Conservation (phyloP, 2,329 filamentous ascomycete species). For the Calycina marina region DNA sequence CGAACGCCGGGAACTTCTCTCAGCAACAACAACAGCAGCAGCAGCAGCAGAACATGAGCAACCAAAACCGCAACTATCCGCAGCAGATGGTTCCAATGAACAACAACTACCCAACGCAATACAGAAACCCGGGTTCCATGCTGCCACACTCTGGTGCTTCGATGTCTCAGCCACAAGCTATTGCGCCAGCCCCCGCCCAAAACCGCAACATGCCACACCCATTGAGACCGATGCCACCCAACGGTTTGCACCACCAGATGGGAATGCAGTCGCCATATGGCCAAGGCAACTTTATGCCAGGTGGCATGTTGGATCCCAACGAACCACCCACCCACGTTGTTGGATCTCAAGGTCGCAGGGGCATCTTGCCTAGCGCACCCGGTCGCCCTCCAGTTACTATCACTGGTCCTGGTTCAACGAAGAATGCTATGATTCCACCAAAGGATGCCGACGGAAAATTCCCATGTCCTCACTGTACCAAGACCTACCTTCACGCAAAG, state of each 20-base stretch:
- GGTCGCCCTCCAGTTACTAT: conserved; percentile 67
- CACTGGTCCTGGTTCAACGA: conserved; percentile 51
- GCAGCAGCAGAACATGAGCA: conserved; percentile 17
- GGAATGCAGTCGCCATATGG: conserved; percentile 46
- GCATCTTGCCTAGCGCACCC: conserved; percentile 81
- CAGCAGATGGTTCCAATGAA: conserved; percentile 9
- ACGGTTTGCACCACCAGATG: conserved; percentile 35
- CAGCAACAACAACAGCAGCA: conserved; percentile 31
- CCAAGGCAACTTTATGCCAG: conserved; percentile 38
- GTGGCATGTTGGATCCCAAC: conserved; percentile 32
- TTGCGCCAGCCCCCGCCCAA: conserved; percentile 53
- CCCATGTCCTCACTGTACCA: conserved; percentile 93
- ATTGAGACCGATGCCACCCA: conserved; percentile 55
- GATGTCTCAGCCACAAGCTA: conserved; percentile 58
- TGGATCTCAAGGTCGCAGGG: conserved; percentile 81
- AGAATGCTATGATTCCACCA: conserved; percentile 73
- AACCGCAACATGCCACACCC: conserved; percentile 36
- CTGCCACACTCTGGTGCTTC: conserved; percentile 52
- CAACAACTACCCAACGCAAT: conserved; percentile 19
- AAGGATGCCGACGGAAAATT: conserved; percentile 98
- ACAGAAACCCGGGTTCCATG: conserved; percentile 43
- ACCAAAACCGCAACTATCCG: conserved; percentile 12
- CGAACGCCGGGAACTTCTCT: conserved; percentile 40
- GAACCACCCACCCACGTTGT: conserved; percentile 80
- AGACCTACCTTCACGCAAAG: conserved; percentile 95